Evolutionary conservation across 768 basidiomycete genomes (phyloP).

Genomic region (Scleroderma bovista): DNA sequence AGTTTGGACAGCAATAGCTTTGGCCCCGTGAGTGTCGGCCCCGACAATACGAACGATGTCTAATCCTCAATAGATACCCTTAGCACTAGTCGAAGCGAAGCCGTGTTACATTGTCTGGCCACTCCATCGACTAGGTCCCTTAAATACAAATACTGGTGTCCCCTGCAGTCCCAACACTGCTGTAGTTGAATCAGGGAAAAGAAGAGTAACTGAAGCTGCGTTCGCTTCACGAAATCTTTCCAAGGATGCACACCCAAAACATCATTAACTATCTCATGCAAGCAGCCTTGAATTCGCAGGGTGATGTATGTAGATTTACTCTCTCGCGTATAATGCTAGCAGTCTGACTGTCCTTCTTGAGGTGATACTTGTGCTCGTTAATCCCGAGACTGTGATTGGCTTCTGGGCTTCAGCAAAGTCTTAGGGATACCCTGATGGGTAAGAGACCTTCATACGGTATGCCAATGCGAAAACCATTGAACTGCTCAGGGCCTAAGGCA

Average conservation of each 20-base stretch:
- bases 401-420: too few relatives aligned
- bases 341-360: not conserved
- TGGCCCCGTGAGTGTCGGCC: conserved; percentile 49
- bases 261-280: too few relatives aligned
- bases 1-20: conserved; percentile 70
- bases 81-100: conserved; percentile 46
- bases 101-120: conserved; percentile 50
- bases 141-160: conserved; percentile 6
- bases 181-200: not conserved
- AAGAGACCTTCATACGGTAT: too few relatives aligned
- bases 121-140: conserved; percentile 38
- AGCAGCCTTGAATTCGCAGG: not conserved
- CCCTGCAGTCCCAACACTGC: not conserved
- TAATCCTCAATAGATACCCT: conserved; percentile 29
- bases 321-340: not conserved
- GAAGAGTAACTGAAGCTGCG: too few relatives aligned
- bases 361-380: not conserved
- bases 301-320: not conserved
- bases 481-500: too few relatives aligned
- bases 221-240: too few relatives aligned
- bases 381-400: too few relatives aligned
- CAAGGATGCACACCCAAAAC: too few relatives aligned
- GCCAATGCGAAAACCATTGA: too few relatives aligned
- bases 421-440: too few relatives aligned
- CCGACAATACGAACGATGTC: conserved; percentile 1